phyloP scores from a whole-genome alignment of 1,139 yeast genomes.

The Saccharomyces hybrid region DNA sequence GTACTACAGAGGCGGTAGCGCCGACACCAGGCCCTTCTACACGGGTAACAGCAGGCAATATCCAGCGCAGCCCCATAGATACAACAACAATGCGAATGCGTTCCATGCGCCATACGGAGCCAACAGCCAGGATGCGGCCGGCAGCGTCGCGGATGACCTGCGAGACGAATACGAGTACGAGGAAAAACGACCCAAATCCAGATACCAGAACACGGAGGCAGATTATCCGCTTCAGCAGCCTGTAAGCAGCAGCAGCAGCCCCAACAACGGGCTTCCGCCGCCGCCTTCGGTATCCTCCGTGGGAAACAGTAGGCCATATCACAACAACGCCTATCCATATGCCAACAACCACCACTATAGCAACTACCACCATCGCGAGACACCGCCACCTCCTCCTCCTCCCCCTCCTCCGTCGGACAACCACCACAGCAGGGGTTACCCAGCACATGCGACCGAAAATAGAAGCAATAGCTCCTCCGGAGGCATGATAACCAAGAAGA shows the following conservation, averaged over 20 bases:
- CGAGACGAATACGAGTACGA: not conserved
- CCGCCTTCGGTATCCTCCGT: not conserved
- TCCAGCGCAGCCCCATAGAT: not conserved
- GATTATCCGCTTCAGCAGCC: not conserved
- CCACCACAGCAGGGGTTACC: not conserved
- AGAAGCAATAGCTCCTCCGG: not conserved
- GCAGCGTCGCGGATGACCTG: not conserved
- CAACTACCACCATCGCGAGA: not conserved
- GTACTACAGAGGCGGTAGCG: not conserved
- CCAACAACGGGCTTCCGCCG: slow-evolving; percentile 1
- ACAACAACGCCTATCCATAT: not conserved
- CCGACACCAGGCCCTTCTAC: not conserved
- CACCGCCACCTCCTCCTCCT: not conserved
- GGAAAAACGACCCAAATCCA: not conserved
- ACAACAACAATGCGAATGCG: not conserved
- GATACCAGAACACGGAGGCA: not conserved
- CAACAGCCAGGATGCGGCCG: not conserved
- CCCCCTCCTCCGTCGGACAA: not conserved
- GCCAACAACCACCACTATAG: not conserved
- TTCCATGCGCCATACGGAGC: not conserved
- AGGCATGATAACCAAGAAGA: slow-evolving; percentile 1
- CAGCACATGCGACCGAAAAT: not conserved
- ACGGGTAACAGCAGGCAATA: not conserved
- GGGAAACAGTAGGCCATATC: not conserved
- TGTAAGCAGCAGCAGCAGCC: not conserved